phyloP scores from a whole-genome alignment of 805 yeast species.

The Nakazawaea wickerhamii region DNA sequence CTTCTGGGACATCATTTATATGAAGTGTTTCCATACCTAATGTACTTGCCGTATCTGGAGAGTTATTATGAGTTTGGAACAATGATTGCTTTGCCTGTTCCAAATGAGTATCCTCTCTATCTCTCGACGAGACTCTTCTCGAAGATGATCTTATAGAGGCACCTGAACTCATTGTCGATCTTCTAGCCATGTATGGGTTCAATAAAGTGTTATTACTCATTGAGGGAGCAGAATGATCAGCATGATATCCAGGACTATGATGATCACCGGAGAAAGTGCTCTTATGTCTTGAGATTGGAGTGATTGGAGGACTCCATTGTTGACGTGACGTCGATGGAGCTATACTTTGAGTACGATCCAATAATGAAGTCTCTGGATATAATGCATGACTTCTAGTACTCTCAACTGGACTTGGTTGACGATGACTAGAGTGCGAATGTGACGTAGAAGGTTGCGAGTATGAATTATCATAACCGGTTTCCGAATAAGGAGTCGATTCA shows the following conservation, averaged over 20 bases:
- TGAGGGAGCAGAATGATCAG: neutral
- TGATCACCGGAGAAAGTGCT: neutral
- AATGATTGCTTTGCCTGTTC: slow-evolving; percentile 2
- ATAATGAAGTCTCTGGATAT: neutral
- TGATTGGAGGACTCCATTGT: slow-evolving; percentile 2
- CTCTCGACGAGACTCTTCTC: neutral
- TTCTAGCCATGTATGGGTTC: slow-evolving; percentile 5
- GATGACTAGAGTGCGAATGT: neutral
- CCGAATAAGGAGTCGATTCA: neutral
- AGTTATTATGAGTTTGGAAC: neutral
- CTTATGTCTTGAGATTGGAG: slow-evolving; percentile 2
- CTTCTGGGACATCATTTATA: slow-evolving; percentile 4
- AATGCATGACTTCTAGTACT: neutral
- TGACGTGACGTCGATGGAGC: neutral
- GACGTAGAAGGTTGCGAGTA: neutral
- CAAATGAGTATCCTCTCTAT: neutral
- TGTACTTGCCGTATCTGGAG: neutral
- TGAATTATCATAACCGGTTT: neutral
- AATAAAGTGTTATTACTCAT: slow-evolving; percentile 6
- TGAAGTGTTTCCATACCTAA: neutral
- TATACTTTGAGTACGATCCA: neutral
- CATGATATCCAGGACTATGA: neutral
- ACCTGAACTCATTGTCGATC: slow-evolving; percentile 4
- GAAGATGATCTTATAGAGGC: neutral
- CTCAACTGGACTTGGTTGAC: neutral